Conservation (phyloP, 495 filamentous ascomycete species). For the Aspergillus haitiensis region DNA sequence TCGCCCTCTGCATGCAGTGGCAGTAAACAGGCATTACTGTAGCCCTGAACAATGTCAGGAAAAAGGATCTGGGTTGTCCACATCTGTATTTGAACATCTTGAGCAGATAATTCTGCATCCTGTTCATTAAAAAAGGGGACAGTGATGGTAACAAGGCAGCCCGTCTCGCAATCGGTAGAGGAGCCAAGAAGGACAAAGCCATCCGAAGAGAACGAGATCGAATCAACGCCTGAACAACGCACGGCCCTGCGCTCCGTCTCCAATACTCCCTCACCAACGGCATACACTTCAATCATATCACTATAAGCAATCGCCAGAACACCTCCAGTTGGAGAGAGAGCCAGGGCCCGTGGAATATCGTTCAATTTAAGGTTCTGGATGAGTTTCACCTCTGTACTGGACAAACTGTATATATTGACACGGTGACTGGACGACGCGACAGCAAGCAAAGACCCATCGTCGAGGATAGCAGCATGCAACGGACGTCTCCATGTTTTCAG, state of each 20-base stretch:
- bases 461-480: constrained; percentile 72
- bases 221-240: constrained; percentile 77
- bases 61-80: constrained; percentile 92
- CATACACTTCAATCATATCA: constrained; percentile 82
- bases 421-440: constrained; percentile 79
- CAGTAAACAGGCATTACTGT: constrained; percentile 73
- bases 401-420: constrained; percentile 77
- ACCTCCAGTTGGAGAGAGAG: constrained; percentile 75
- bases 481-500: constrained; percentile 78
- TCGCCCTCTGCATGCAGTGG: constrained; percentile 69
- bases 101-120: constrained; percentile 46
- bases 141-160: constrained; percentile 73
- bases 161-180: constrained; percentile 59
- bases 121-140: constrained; percentile 71
- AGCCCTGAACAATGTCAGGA: constrained; percentile 71
- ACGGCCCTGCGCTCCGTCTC: constrained; percentile 73
- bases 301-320: constrained; percentile 86
- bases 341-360: constrained; percentile 72
- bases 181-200: constrained; percentile 84
- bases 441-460: constrained; percentile 74
- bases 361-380: constrained; percentile 71
- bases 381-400: constrained; percentile 58
- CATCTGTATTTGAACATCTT: constrained; percentile 70
- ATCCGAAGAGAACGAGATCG: constrained; percentile 78
- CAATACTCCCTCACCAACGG: constrained; percentile 61